Conservation (phyloP, 2,329 filamentous ascomycete genomes). For the Colletotrichum tropicicola region DNA sequence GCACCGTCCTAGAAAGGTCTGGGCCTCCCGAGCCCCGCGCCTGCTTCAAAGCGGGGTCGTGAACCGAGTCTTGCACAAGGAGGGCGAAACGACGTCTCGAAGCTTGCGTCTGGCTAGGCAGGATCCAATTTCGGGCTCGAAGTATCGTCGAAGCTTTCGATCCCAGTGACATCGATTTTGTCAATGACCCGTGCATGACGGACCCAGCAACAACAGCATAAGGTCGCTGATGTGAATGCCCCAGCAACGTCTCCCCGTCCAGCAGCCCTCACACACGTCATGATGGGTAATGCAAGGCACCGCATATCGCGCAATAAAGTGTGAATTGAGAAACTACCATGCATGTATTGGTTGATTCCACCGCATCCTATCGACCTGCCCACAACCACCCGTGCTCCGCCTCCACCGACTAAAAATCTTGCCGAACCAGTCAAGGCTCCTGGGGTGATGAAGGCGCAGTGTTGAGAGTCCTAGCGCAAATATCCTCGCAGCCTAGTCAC, state of each 20-base stretch:
- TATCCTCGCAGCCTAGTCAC: too few relatives aligned
- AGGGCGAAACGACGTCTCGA: too few relatives aligned
- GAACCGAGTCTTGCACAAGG: neutral
- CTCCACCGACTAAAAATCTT: constrained; percentile 19
- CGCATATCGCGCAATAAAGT: constrained; percentile 2
- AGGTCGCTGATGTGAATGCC: too few relatives aligned
- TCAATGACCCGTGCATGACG: too few relatives aligned
- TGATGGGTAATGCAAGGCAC: neutral
- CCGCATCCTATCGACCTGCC: neutral
- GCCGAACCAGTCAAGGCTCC: neutral
- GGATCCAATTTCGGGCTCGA: too few relatives aligned
- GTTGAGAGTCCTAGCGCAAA: constrained; percentile 15
- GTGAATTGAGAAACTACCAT: constrained; percentile 29
- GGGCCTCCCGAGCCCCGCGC: neutral
- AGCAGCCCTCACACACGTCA: neutral
- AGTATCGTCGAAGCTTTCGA: too few relatives aligned
- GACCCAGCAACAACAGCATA: too few relatives aligned
- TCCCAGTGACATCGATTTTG: too few relatives aligned
- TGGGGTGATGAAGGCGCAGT: constrained; percentile 24
- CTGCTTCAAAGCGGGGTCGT: neutral
- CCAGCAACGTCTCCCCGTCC: too few relatives aligned
- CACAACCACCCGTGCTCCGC: constrained; percentile 25
- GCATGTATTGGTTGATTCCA: constrained; percentile 16
- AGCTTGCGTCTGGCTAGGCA: too few relatives aligned
- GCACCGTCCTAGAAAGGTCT: too few relatives aligned